Evolutionary conservation across 805 yeast genomes (phyloP).

Genomic region (Danielia oregonensis): DNA sequence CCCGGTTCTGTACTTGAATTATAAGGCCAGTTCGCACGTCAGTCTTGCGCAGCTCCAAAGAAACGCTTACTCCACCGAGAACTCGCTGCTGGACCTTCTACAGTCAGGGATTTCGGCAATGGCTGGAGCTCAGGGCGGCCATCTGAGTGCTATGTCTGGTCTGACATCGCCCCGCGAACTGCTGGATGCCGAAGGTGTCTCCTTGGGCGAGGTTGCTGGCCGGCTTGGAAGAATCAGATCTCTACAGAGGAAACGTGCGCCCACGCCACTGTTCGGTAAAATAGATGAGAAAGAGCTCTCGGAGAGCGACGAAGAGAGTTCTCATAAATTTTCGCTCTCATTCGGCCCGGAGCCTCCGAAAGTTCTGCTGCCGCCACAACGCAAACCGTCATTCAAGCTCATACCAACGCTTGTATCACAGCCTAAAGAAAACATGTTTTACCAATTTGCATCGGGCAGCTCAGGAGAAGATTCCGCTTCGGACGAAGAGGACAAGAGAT

Average conservation of each 20-base stretch:
- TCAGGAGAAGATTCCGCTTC: slow-evolving; percentile 8
- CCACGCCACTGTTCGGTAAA: slow-evolving; percentile 1
- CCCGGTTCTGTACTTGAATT: slow-evolving; percentile 35
- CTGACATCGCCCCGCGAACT: slow-evolving; percentile 15
- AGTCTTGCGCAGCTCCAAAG: slow-evolving; percentile 24
- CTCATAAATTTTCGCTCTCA: not conserved
- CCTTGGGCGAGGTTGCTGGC: slow-evolving; percentile 15
- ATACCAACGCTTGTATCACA: slow-evolving; percentile 26
- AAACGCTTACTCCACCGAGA: slow-evolving; percentile 11
- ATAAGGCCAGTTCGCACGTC: slow-evolving; percentile 38
- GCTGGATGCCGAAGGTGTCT: slow-evolving; percentile 7
- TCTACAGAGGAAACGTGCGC: slow-evolving; percentile 15
- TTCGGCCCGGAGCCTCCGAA: not conserved
- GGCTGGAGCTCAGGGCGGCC: slow-evolving; percentile 2
- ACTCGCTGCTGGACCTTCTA: slow-evolving; percentile 22
- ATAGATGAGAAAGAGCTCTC: not conserved
- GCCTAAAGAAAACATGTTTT: slow-evolving; percentile 22
- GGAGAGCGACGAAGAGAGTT: not conserved
- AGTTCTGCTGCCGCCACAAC: slow-evolving; percentile 13
- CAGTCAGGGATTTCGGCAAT: not conserved
- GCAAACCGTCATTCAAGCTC: slow-evolving; percentile 26
- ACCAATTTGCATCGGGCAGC: slow-evolving; percentile 23
- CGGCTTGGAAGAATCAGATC: slow-evolving; percentile 15
- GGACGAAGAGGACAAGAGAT: slow-evolving; percentile 16
- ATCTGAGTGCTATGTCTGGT: no score